Percentiles rank a stretch among this genome's conserved stretches.
These are phyloP conservation scores for Xylaria sp. DNA, from an alignment of 495 filamentous ascomycete genomes.

Conservation along the genomic window DNA sequence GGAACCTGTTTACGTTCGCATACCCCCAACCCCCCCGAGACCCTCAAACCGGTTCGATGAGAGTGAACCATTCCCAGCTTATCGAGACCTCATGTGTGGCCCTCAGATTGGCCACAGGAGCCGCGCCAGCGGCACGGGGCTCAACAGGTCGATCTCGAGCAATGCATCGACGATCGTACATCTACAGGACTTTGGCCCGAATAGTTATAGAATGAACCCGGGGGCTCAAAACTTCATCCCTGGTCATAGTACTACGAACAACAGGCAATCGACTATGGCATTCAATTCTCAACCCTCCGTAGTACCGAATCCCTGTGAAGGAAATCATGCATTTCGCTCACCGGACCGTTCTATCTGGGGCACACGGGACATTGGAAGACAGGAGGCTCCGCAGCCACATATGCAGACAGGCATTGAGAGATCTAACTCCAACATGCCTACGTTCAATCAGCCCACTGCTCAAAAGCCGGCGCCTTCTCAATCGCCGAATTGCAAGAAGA, in stretches of 20 bases:
- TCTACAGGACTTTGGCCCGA: neutral
- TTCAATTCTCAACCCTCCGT: neutral
- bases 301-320: neutral
- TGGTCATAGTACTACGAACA: neutral
- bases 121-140: neutral
- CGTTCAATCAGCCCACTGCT: neutral
- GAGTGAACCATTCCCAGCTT: constrained; percentile 23
- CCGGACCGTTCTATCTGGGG: neutral
- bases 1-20: neutral
- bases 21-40: neutral
- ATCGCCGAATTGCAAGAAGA: neutral
- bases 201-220: neutral
- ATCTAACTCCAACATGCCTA: neutral
- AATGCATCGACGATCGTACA: neutral
- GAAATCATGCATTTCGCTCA: neutral
- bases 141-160: constrained; percentile 1
- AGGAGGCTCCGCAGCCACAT: neutral
- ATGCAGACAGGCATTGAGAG: neutral
- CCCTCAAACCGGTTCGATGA: neutral
- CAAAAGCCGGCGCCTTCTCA: neutral
- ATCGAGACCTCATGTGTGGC: constrained; percentile 22
- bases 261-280: too few species aligned
- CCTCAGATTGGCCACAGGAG: neutral
- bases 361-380: neutral
- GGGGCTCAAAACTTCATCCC: constrained; percentile 14